These are phyloP conservation scores for Taiwanofungus camphoratus DNA, from an alignment of 1,284 basidiomycete species.

Conservation along the genomic window DNA sequence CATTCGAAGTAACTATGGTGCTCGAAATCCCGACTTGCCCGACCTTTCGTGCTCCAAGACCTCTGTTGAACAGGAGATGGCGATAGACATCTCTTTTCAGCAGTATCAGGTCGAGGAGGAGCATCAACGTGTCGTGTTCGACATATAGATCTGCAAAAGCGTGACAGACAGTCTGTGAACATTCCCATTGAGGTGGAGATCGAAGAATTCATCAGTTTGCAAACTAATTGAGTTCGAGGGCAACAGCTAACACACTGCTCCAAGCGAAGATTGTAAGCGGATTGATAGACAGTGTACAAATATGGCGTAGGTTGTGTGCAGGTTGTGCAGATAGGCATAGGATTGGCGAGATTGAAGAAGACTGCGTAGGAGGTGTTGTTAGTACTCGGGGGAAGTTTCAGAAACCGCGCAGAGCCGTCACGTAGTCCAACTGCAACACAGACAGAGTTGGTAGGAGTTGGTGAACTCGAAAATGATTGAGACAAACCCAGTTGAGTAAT, in stretches of 20 bases:
- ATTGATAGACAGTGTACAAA: slow-evolving; percentile 82
- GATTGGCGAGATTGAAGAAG: no score
- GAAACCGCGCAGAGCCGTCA: no score
- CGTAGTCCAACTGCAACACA: no score
- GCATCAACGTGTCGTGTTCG: slow-evolving; percentile 75
- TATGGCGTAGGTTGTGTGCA: slow-evolving; percentile 65
- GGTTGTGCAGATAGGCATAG: slow-evolving; percentile 85
- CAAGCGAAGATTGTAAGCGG: slow-evolving; percentile 77
- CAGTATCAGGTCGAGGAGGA: slow-evolving; percentile 82
- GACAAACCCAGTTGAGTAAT: no score
- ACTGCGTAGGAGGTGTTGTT: no score
- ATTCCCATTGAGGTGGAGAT: slow-evolving; percentile 1
- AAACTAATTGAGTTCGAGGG: not conserved
- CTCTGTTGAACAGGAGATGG: slow-evolving; percentile 87
- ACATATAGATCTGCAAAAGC: slow-evolving; percentile 86
- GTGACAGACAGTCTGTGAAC: slow-evolving; percentile 41
- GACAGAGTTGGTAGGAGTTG: no score
- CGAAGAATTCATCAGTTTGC: not conserved
- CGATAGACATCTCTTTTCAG: slow-evolving; percentile 84
- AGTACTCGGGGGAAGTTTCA: no score
- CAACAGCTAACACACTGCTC: slow-evolving; percentile 62
- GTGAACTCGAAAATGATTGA: no score
- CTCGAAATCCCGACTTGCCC: slow-evolving; percentile 11
- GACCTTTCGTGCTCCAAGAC: slow-evolving; percentile 50
- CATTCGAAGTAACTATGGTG: not conserved